Conservation (phyloP, 768 basidiomycete genomes). For the Russula brevipes region DNA sequence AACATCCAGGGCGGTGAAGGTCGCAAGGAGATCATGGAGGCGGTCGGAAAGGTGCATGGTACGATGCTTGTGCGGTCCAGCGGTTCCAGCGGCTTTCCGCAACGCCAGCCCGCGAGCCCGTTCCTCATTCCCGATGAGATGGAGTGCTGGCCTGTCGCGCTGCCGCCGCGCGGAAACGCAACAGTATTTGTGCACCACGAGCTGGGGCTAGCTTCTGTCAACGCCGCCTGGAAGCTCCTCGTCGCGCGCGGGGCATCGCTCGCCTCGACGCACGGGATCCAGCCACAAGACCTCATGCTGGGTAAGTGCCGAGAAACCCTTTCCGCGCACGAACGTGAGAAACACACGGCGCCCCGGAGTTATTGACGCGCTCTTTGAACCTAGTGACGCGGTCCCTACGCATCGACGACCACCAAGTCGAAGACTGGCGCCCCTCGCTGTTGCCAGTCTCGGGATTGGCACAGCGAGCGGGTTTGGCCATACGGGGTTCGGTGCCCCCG, state of each 20-base stretch:
- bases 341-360: too few relatives aligned
- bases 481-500: not conserved
- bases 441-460: not conserved
- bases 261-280: not conserved
- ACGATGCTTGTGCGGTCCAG: slow-evolving; percentile 5
- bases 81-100: too few relatives aligned
- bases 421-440: slow-evolving; percentile 13
- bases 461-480: not conserved
- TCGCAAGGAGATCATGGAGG: not conserved
- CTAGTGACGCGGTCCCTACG: slow-evolving; percentile 11
- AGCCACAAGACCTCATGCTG: slow-evolving; percentile 15
- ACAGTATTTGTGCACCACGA: slow-evolving; percentile 13
- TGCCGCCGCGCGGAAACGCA: slow-evolving; percentile 10
- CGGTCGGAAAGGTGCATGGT: slow-evolving; percentile 7
- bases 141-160: slow-evolving; percentile 20
- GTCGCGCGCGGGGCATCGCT: slow-evolving; percentile 3
- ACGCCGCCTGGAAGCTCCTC: slow-evolving; percentile 16
- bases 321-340: too few relatives aligned
- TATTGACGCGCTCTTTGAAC: not conserved
- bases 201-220: slow-evolving; percentile 8
- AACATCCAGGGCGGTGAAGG: not conserved
- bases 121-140: slow-evolving; percentile 6
- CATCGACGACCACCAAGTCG: slow-evolving; percentile 9
- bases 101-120: not conserved
- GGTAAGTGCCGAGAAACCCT: not conserved